Conservation (phyloP, 2,329 filamentous ascomycete species). For the Exophiala alcalophila region DNA sequence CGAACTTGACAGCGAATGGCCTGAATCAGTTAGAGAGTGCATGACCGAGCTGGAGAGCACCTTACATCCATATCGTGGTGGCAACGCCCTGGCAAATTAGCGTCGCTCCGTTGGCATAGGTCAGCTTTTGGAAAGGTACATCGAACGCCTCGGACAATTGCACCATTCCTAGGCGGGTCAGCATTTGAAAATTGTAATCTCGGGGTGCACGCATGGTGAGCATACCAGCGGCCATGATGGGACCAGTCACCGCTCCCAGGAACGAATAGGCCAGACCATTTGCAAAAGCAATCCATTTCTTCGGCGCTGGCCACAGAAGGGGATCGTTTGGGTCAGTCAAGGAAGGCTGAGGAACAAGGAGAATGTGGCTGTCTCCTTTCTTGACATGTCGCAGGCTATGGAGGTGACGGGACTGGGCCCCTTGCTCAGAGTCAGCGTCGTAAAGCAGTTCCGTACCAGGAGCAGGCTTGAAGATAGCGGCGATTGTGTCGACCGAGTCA, state of each 20-base stretch:
- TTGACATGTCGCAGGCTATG: conserved; percentile 6
- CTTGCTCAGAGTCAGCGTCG: neutral
- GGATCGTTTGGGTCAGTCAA: conserved; percentile 50
- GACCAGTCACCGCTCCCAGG: conserved; percentile 1
- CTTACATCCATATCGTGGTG: conserved; percentile 5
- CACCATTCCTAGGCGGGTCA: conserved; percentile 2
- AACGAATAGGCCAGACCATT: conserved; percentile 5
- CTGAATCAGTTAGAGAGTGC: conserved; percentile 8
- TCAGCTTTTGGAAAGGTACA: neutral
- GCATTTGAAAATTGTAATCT: no score
- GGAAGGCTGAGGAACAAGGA: conserved; percentile 10
- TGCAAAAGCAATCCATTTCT: conserved; percentile 4
- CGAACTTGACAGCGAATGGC: conserved; percentile 30
- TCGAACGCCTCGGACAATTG: neutral
- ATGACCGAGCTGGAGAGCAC: no score
- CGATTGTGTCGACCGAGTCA: conserved; percentile 4
- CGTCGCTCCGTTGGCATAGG: conserved; percentile 2
- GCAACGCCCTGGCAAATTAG: conserved; percentile 3
- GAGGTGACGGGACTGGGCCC: neutral
- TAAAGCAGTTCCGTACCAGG: conserved; percentile 7
- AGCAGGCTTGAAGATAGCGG: neutral
- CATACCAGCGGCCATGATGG: conserved; percentile 8
- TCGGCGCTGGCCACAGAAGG: conserved; percentile 44
- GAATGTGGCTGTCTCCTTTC: conserved; percentile 5
- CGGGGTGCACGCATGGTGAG: neutral